Base-by-base conservation (phyloP, 2,329 filamentous ascomycete genomes). In the Cladosporium sphaerospermum region DNA sequence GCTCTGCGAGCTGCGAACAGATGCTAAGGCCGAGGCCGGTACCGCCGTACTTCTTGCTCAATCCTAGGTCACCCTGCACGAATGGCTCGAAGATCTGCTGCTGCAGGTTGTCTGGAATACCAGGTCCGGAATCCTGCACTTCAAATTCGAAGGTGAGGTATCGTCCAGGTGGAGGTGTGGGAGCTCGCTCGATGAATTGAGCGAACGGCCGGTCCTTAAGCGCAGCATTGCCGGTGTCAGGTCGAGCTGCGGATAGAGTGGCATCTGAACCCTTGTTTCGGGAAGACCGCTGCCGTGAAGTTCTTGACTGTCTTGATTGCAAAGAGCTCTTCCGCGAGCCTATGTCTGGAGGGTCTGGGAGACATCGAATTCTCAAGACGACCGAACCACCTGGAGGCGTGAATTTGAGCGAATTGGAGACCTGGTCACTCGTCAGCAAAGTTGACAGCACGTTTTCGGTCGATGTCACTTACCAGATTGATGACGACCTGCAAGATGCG, bases 371-470 rank as follows among this genome's bases (percentile, higher is more conserved):
- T 7, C 83, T 81, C 8, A 96, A 79, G 23, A 83, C 78, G 3
- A 96, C 88, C 31, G 77, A 84, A 7, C 90, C 90, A 1, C 84
- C 84, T 6, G 81, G 69, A 0, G 89, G 87, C 0, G 91, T 96
- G 64, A 96, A 96, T 67, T 96, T 96, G 41, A 96, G 73, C 67
- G 86, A 89, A 72, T 96, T 96, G 69, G 87, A 91, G 44, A 95
- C 89, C 9, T 39, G n/a, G 2, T n/a, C 8, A 39, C 9, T 9
- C 23, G 42, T 44, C 32, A 39, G 36, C 11, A 39, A 3, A 14
- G 8, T 39, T 16, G 8, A 18, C 2, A 28, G 23, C 23, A 28
- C 23, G 4, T 7, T 28, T 28, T 7, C 7, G 5, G 23, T 39
- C 36, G 3, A 5, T 14, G n/a, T 9, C 8, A 14, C 36, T 39